phyloP scores from a whole-genome alignment of 75 land plant species.

The Adiantum capillusveneris region DNA sequence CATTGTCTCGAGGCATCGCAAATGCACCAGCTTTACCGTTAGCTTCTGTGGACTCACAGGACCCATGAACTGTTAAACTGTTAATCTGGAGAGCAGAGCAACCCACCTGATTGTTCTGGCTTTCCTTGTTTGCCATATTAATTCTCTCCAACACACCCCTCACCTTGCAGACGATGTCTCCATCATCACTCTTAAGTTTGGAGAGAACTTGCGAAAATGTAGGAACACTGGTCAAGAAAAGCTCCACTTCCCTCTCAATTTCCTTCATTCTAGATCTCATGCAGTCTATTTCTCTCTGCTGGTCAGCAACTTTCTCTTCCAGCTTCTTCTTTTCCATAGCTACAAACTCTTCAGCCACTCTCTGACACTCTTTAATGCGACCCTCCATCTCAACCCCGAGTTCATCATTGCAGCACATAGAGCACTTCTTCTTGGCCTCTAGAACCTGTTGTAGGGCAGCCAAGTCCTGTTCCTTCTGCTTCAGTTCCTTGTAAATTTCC shows the following conservation, averaged over 20 bases:
- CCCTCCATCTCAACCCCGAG: slow-evolving; percentile 41
- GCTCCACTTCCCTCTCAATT: slow-evolving; percentile 49
- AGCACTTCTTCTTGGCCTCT: slow-evolving; percentile 20
- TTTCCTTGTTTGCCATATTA: background rate
- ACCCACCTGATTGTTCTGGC: background rate
- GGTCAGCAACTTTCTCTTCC: slow-evolving; percentile 56
- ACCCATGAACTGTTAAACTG: too few species aligned
- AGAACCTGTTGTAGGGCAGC: slow-evolving; percentile 43
- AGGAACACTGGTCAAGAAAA: background rate
- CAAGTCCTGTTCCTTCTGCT: slow-evolving; percentile 66
- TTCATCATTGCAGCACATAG: slow-evolving; percentile 45
- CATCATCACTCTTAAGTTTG: background rate
- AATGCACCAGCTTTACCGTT: too few species aligned
- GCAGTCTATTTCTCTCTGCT: slow-evolving; percentile 58
- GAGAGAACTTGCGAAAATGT: background rate
- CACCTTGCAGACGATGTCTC: background rate
- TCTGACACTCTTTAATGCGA: slow-evolving; percentile 38
- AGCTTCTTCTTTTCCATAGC: slow-evolving; percentile 51
- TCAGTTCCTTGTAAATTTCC: slow-evolving; percentile 40
- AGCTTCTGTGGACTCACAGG: too few species aligned
- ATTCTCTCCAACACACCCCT: background rate
- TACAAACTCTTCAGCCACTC: slow-evolving; percentile 34
- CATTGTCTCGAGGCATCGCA: too few species aligned
- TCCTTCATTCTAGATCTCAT: slow-evolving; percentile 61
- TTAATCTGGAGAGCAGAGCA: background rate